Conservation (phyloP, 2,329 filamentous ascomycete species). For the Apiospora saccharicola region DNA sequence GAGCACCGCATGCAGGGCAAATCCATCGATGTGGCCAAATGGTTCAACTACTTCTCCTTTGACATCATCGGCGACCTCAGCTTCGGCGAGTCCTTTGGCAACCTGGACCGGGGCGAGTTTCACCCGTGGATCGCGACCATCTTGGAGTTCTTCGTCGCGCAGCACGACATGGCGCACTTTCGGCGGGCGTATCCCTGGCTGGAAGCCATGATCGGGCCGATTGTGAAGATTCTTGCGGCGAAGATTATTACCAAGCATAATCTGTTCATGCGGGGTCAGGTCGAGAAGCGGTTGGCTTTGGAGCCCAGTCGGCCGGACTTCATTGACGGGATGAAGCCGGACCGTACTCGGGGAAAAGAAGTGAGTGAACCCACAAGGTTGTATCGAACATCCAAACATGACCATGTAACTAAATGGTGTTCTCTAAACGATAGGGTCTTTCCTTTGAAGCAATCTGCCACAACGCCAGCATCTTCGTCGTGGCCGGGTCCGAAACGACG, state of each 20-base stretch:
- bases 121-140: slow-evolving; percentile 19
- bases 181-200: slow-evolving; percentile 21
- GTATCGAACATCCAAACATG: too few species aligned
- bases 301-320: slow-evolving; percentile 19
- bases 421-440: not conserved
- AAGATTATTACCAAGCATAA: slow-evolving; percentile 13
- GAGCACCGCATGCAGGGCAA: not conserved
- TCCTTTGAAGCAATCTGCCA: slow-evolving; percentile 12
- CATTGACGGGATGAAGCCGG: slow-evolving; percentile 18
- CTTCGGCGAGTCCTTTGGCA: slow-evolving; percentile 49
- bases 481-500: slow-evolving; percentile 21
- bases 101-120: slow-evolving; percentile 4
- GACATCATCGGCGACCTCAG: slow-evolving; percentile 51
- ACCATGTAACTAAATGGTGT: not conserved
- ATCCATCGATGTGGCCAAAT: not conserved
- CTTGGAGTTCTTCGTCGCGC: slow-evolving; percentile 9
- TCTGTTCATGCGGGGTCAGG: not conserved
- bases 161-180: slow-evolving; percentile 18
- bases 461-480: slow-evolving; percentile 17
- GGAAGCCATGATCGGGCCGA: not conserved
- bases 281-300: slow-evolving; percentile 13
- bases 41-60: slow-evolving; percentile 44
- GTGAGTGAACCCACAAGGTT: not conserved
- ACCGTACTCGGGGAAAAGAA: not conserved
- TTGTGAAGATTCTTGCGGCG: not conserved